These are phyloP conservation scores for Amanita pseudoporphyria DNA, from an alignment of 768 basidiomycete genomes.

Conservation along the genomic window DNA sequence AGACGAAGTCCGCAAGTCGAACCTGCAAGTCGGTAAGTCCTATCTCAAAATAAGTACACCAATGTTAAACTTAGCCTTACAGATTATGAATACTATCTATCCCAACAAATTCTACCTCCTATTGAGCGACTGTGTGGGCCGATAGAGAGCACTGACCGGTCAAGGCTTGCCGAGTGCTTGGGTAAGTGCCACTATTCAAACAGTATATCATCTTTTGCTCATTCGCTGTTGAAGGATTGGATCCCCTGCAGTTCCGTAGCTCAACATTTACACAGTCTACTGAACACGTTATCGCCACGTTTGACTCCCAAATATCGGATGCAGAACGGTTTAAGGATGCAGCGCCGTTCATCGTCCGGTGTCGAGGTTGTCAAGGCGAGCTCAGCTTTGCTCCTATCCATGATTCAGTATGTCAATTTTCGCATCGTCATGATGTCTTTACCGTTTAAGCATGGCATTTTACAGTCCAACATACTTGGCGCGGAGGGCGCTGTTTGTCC, in stretches of 20 bases:
- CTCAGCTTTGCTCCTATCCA: constrained; percentile 48
- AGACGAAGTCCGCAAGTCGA: constrained; percentile 75
- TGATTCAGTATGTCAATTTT: constrained; percentile 37
- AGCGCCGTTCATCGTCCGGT: constrained; percentile 63
- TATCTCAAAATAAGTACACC: background rate
- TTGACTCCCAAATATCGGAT: constrained; percentile 88
- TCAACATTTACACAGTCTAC: constrained; percentile 32
- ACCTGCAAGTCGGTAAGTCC: constrained; percentile 61
- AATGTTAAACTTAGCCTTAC: constrained; percentile 8
- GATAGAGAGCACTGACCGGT: constrained; percentile 90
- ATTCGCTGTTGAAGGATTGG: constrained; percentile 34
- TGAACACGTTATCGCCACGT: constrained; percentile 62
- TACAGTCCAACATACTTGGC: constrained; percentile 58
- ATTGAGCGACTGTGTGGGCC: constrained; percentile 93
- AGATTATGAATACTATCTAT: constrained; percentile 92
- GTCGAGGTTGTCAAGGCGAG: constrained; percentile 60
- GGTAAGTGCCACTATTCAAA: constrained; percentile 40
- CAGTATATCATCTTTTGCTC: background rate
- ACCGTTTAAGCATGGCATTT: constrained; percentile 4
- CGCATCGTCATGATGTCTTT: background rate
- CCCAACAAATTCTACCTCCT: constrained; percentile 88
- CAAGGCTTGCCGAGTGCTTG: constrained; percentile 90
- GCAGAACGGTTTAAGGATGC: constrained; percentile 78
- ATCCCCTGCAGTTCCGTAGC: constrained; percentile 47
- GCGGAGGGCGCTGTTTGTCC: constrained; percentile 63